Base-by-base conservation (phyloP, 2,329 filamentous ascomycete genomes). In the Aspergillus versicolor region DNA sequence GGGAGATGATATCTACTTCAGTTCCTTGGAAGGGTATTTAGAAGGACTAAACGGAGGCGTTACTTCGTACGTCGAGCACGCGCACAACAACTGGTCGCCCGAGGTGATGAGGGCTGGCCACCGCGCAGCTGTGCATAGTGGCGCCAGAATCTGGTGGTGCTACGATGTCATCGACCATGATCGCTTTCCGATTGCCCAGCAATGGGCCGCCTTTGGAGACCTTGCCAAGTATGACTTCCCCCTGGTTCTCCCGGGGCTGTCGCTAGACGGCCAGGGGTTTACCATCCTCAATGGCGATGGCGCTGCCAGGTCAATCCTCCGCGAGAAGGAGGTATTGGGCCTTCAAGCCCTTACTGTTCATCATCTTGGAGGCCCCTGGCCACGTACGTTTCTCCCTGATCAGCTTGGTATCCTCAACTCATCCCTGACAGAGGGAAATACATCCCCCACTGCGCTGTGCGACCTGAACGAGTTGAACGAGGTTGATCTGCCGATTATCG, bases 31-130 rank as follows among this genome's bases (percentile, higher is more conserved):
- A 0, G 81, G 81, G 0, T 65, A 82, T 1, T 75, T 81, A 2
- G 82, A 84, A 58, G 73, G 77, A 0, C 63, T 84, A n/a, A 78
- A 82, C 30, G 79, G 78, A 0, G 82, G 82, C 4, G 81, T 82
- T 9, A 84, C 82, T 0, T 81, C 80, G 0, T 73, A 75, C 0
- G 71, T 84, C 0, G 82, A 84, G 54, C 81, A 84, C 48, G 81
- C 82, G 1, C 80, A 81, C 37, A 73, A 80, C 27, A 82, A 74
- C 0, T 82, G 57, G 57, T 49, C 53, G 0, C 15, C 7, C 4
- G 32, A 43, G 6, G 42, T 53, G 76, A 74, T 77, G 73, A 0
- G 69, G 21, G 79, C 81, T 0, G 80, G 80, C 0, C 64, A 82
- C 2, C 72, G 77, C 4, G 81, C 76, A 0, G 77, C 74, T 0